Conservation (phyloP, 1,284 basidiomycete species). For the Takashimella koratensis region DNA sequence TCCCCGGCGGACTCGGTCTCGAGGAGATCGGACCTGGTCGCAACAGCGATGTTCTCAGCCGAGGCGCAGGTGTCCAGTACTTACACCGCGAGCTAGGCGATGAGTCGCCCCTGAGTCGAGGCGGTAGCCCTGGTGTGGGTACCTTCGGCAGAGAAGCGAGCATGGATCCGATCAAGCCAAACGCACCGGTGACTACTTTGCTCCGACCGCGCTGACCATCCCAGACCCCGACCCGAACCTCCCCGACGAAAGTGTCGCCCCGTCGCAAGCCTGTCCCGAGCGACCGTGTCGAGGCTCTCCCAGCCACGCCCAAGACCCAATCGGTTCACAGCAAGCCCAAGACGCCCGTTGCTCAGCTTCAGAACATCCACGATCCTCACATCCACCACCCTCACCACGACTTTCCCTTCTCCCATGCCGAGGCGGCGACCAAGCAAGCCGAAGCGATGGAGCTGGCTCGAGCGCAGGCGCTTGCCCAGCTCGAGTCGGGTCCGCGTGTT, state of each 20-base stretch:
- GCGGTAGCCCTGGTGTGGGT: constrained; percentile 15
- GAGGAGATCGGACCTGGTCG: no score
- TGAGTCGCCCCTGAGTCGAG: not conserved
- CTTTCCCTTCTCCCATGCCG: constrained; percentile 25
- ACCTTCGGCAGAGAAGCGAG: constrained; percentile 29
- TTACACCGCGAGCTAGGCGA: not conserved
- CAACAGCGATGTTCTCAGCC: constrained; percentile 28
- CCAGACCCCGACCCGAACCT: no score
- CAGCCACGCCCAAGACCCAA: constrained; percentile 3
- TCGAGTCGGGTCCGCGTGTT: constrained; percentile 19
- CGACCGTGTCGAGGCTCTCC: not conserved
- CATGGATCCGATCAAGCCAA: not conserved
- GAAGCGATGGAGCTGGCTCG: constrained; percentile 26
- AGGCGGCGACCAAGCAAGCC: constrained; percentile 24
- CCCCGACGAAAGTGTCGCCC: constrained; percentile 1
- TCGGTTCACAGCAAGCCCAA: constrained; percentile 7
- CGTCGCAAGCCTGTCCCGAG: not conserved
- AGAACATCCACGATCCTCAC: constrained; percentile 9
- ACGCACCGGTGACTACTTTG: not conserved
- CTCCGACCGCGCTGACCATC: constrained; percentile 1
- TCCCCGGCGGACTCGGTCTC: constrained; percentile 5
- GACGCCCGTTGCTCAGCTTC: constrained; percentile 13
- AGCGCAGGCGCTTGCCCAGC: constrained; percentile 25
- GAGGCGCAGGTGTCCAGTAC: constrained; percentile 22
- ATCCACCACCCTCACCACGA: constrained; percentile 30